Base-by-base conservation (phyloP, 2,329 filamentous ascomycete species). In the Penicillium sp. region DNA sequence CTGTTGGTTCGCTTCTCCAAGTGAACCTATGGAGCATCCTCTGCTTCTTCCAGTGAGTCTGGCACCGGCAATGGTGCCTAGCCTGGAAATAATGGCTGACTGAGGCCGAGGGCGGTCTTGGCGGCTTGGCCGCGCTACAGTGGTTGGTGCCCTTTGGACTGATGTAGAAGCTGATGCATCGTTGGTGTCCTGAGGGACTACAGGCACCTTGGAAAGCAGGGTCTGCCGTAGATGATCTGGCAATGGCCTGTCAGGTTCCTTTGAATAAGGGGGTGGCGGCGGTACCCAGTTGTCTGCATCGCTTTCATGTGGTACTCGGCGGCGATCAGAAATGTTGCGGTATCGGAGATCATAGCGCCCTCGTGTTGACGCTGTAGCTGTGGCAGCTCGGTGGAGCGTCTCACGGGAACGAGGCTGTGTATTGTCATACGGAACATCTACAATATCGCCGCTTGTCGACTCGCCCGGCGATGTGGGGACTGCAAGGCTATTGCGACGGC, bases 221-320 rank as follows among this genome's bases (percentile, higher is more conserved):
- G 60, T 59, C 43, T 61, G 57, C 52, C 56, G 59, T 9, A 71
- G 50, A 47, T 66, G 57, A 10, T 69, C 66, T n/a, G 69, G 69
- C 6, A 71, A 58, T n/a, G 66, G 65, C 27, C 40, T 56, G 22
- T 65, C 64, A 11, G 67, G 52, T 16, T 70, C 62, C 7, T 58
- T 65, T 18, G 60, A 64, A 49, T 94, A 94, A 1, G 87, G 87
- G 3, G 88, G 88, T 7, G 88, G 88, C 4, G 88, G 88, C 4
- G 87, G 86, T 4, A 89, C 85, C 88, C 88, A 94, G 58, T 90
- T 88, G 59, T 93, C 88, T 3, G 87, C 87, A 63, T 93, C 87
- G 53, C 87, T 91, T 67, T 93, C 87, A 65, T 93, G 87, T 3
- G 87, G 87, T 56, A 89, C 77, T 59, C 90, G 85, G 34, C 79